Conservation (phyloP, 2,329 filamentous ascomycete genomes). For the Onygena corvina region DNA sequence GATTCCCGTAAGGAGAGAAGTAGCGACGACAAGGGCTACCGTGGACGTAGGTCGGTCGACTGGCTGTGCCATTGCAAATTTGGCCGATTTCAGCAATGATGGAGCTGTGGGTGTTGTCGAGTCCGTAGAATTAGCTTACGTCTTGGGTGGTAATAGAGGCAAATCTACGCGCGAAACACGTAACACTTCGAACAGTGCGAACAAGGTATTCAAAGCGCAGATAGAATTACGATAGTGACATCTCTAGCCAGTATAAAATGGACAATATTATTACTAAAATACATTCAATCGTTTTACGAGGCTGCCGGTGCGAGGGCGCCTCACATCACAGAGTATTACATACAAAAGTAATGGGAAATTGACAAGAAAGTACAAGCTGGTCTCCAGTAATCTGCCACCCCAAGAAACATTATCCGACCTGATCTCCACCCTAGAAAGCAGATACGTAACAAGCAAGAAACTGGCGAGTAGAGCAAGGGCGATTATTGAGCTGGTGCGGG, state of each 20-base stretch:
- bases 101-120: no score
- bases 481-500: conserved; percentile 9
- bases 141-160: neutral
- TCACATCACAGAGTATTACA: neutral
- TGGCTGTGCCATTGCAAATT: conserved; percentile 9
- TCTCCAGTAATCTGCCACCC: conserved; percentile 7
- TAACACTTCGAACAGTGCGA: no score
- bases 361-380: neutral
- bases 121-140: no score
- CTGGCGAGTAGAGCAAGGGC: neutral
- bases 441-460: no score
- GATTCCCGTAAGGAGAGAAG: conserved; percentile 60
- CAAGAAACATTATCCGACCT: conserved; percentile 2
- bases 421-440: no score
- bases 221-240: no score
- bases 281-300: conserved; percentile 5
- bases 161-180: neutral
- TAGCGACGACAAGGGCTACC: conserved; percentile 54
- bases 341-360: neutral
- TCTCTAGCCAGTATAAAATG: no score
- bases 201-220: no score
- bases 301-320: neutral
- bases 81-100: neutral
- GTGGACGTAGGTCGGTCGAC: conserved; percentile 39
- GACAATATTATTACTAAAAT: neutral